Conservation (phyloP, 495 filamentous ascomycete genomes). For the Massariosphaeria phaeospora region DNA sequence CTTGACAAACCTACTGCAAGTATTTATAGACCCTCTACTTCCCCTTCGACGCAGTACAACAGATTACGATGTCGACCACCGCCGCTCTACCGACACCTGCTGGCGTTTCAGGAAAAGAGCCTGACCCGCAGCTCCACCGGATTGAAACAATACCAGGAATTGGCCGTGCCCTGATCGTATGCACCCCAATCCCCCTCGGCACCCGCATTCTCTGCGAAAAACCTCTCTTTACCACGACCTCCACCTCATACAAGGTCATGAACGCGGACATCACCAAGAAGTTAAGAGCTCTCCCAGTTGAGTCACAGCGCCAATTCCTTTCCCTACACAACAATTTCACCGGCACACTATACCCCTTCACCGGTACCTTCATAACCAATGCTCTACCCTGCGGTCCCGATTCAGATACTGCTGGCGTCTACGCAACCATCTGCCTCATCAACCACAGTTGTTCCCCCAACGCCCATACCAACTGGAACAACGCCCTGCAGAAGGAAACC, state of each 20-base stretch:
- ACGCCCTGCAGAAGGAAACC: slow-evolving; percentile 17
- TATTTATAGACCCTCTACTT: no score
- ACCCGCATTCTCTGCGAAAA: slow-evolving; percentile 44
- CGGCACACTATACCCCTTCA: slow-evolving; percentile 28
- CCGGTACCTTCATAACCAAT: slow-evolving; percentile 24
- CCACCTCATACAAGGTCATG: slow-evolving; percentile 28
- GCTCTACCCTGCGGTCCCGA: slow-evolving; percentile 20
- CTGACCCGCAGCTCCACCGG: no score
- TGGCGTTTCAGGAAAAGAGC: no score
- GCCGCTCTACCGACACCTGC: no score
- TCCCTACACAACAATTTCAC: slow-evolving; percentile 45
- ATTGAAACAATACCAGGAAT: no score
- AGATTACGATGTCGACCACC: no score
- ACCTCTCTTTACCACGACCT: slow-evolving; percentile 41
- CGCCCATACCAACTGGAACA: slow-evolving; percentile 33
- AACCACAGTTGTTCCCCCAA: slow-evolving; percentile 36
- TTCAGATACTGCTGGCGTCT: slow-evolving; percentile 20
- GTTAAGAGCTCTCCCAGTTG: slow-evolving; percentile 38
- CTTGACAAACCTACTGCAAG: no score
- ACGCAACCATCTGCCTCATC: slow-evolving; percentile 23
- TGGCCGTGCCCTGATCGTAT: slow-evolving; percentile 42
- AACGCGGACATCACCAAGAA: slow-evolving; percentile 35
- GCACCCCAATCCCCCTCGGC: slow-evolving; percentile 39
- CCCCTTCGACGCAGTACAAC: no score
- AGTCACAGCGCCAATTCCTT: slow-evolving; percentile 43